These are phyloP conservation scores for Auricularia auricula-judae DNA, from an alignment of 768 basidiomycete genomes.

Conservation along the genomic window DNA sequence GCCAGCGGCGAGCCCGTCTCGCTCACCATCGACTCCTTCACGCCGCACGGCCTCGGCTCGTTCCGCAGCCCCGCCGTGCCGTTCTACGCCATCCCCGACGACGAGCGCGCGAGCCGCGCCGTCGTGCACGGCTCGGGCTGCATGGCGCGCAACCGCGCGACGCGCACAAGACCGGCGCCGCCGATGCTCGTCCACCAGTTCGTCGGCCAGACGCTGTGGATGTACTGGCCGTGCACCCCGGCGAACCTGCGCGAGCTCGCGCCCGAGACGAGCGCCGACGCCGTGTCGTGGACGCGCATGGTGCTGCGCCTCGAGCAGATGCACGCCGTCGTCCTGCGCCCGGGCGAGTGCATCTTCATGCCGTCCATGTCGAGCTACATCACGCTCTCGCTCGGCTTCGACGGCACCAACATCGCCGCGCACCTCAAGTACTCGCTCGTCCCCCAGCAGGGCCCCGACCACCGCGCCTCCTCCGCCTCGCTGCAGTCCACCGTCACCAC, in stretches of 20 bases:
- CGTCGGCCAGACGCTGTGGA: not conserved
- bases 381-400: not conserved
- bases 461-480: not conserved
- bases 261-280: not conserved
- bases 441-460: not conserved
- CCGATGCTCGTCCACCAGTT: constrained; percentile 1
- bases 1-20: not conserved
- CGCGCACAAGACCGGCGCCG: not conserved
- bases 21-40: not conserved
- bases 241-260: not conserved
- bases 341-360: constrained; percentile 1
- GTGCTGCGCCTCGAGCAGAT: not conserved
- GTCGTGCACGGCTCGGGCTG: not conserved
- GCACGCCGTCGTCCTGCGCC: not conserved
- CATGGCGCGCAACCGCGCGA: not conserved
- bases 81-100: not conserved
- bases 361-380: not conserved
- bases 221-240: not conserved
- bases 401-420: constrained; percentile 1
- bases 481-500: not conserved
- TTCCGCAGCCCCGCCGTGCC: not conserved
- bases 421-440: constrained; percentile 1
- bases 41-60: not conserved
- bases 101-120: not conserved
- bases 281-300: not conserved